Conservation (phyloP, 1,284 basidiomycete species). For the Thecaphora frezii region DNA sequence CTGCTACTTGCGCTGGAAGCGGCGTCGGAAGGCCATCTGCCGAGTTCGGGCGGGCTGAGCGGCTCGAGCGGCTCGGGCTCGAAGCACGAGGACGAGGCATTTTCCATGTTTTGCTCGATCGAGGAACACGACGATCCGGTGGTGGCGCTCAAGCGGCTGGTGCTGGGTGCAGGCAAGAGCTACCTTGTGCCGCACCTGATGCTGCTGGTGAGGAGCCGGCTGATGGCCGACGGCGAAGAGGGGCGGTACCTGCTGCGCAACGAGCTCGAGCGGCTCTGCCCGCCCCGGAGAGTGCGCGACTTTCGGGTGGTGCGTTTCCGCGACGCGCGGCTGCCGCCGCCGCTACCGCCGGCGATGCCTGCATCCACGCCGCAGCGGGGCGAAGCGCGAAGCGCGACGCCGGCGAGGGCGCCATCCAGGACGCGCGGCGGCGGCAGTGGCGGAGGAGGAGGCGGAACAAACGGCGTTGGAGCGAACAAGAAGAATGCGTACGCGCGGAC, state of each 20-base stretch:
- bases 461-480: too few relatives aligned
- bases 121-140: slow-evolving; percentile 10
- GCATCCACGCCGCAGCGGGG: too few relatives aligned
- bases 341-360: slow-evolving; percentile 2
- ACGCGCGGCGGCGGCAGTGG: not conserved
- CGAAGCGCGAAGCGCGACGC: not conserved
- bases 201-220: slow-evolving; percentile 7
- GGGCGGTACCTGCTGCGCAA: slow-evolving; percentile 3
- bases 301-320: slow-evolving; percentile 77
- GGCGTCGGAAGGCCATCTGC: not conserved
- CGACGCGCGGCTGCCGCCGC: slow-evolving; percentile 64
- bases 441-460: too few relatives aligned
- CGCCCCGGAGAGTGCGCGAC: slow-evolving; percentile 74
- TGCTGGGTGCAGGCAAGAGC: slow-evolving; percentile 8
- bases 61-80: too few relatives aligned
- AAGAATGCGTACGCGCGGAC: slow-evolving; percentile 31
- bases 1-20: slow-evolving; percentile 23
- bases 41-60: too few relatives aligned
- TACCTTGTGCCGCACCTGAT: slow-evolving; percentile 14
- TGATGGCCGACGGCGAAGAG: slow-evolving; percentile 7
- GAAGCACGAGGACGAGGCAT: slow-evolving; percentile 9
- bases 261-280: slow-evolving; percentile 67
- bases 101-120: slow-evolving; percentile 13
- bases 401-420: not conserved
- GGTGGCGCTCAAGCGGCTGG: slow-evolving; percentile 14